phyloP scores from a whole-genome alignment of 1,139 yeast genomes.

The Saccharomyces hybrid region DNA sequence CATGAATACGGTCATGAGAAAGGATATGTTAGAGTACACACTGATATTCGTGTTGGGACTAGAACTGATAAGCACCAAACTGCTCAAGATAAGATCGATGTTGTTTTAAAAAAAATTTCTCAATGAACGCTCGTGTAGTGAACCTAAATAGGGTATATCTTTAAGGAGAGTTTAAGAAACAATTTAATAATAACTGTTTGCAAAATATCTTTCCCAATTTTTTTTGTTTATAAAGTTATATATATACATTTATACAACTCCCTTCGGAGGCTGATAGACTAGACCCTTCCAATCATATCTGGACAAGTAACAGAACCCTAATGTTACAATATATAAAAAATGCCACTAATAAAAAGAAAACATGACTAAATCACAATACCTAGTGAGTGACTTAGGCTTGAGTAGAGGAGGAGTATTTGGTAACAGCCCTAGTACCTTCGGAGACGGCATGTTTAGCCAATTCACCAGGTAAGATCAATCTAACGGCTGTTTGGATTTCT shows the following conservation, averaged over 20 bases:
- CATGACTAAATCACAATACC: conserved; percentile 3
- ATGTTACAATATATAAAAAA: conserved; percentile 9
- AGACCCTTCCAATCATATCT: background rate
- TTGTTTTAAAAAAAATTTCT: conserved; percentile 38
- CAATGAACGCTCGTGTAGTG: background rate
- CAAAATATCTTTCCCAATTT: background rate
- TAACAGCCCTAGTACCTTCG: conserved; percentile 99
- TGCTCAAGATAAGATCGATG: conserved; percentile 57
- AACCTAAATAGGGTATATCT: background rate
- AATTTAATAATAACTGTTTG: background rate
- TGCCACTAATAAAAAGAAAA: conserved; percentile 2
- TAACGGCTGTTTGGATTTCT: conserved; percentile 98
- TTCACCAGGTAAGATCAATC: conserved; percentile 98
- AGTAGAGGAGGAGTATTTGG: conserved; percentile 87
- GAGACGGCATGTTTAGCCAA: conserved; percentile 98
- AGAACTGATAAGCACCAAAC: conserved; percentile 58
- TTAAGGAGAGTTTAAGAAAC: background rate
- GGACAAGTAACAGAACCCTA: conserved; percentile 7
- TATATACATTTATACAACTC: conserved; percentile 6
- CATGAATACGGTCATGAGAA: conserved; percentile 61
- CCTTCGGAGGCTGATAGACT: background rate
- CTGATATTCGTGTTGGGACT: conserved; percentile 81
- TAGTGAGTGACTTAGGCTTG: conserved; percentile 19
- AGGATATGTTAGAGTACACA: conserved; percentile 72
- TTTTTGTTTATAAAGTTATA: conserved; percentile 4